Conservation (phyloP, 2,329 filamentous ascomycete species). For the Pezicula radicicola region DNA sequence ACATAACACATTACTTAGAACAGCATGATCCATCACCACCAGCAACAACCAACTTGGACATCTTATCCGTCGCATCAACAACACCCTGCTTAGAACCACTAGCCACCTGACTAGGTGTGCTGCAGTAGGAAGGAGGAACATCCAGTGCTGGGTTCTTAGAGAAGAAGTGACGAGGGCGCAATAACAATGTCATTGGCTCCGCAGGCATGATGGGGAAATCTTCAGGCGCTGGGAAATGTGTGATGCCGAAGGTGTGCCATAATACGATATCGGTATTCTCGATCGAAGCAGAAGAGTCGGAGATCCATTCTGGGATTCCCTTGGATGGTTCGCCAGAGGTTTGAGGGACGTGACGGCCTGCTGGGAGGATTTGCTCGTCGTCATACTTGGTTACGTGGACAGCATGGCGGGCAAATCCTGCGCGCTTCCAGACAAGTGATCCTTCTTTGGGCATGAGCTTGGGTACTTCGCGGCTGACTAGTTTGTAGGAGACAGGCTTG, state of each 20-base stretch:
- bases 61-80: conserved; percentile 44
- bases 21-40: conserved; percentile 17
- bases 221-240: conserved; percentile 84
- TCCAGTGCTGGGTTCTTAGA: conserved; percentile 55
- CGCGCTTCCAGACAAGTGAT: conserved; percentile 66
- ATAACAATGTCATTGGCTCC: conserved; percentile 69
- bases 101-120: conserved; percentile 67
- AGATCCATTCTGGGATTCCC: conserved; percentile 42
- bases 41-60: conserved; percentile 34
- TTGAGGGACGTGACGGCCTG: conserved; percentile 59
- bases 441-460: conserved; percentile 75
- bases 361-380: conserved; percentile 57
- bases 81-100: conserved; percentile 35
- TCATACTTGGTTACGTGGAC: conserved; percentile 64
- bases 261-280: conserved; percentile 84
- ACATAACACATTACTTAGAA: conserved; percentile 16
- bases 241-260: conserved; percentile 92
- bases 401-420: conserved; percentile 55
- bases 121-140: conserved; percentile 63
- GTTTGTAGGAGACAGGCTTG: conserved; percentile 83
- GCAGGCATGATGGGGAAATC: conserved; percentile 92
- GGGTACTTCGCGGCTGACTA: conserved; percentile 83
- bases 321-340: conserved; percentile 43
- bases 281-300: conserved; percentile 63
- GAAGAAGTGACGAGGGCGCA: conserved; percentile 59